Evolutionary conservation across 305 asterid species (phyloP).

Genomic region (Rubia balearica): DNA sequence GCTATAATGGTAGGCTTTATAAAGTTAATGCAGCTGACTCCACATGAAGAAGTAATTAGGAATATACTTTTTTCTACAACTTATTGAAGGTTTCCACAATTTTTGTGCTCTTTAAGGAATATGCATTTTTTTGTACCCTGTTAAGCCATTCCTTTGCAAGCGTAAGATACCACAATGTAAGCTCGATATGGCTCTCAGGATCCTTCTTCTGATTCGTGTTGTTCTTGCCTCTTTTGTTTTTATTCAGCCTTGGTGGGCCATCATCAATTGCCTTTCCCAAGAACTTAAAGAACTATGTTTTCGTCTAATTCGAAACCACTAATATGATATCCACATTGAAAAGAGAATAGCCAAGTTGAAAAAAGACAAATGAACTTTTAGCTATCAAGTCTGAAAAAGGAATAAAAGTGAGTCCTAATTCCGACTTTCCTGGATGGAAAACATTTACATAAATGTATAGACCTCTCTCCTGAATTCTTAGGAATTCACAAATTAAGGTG

Average conservation of each 20-base stretch:
- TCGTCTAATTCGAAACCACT: conserved; percentile 40
- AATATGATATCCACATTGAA: conserved; percentile 45
- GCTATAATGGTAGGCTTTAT: conserved; percentile 26
- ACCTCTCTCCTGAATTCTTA: no score
- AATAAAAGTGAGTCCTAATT: no score
- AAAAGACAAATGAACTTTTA: no score
- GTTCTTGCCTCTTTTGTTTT: conserved; percentile 40
- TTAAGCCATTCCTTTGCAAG: conserved; percentile 81
- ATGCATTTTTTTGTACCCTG: not conserved
- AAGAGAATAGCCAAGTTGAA: no score
- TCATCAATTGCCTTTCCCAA: conserved; percentile 57
- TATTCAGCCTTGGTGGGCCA: conserved; percentile 39
- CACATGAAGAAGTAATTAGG: conserved; percentile 65
- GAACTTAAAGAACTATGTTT: conserved; percentile 68
- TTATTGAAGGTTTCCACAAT: no score
- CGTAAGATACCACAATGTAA: no score
- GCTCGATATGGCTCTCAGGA: no score
- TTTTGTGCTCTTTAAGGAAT: no score
- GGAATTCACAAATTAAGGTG: no score
- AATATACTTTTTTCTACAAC: conserved; percentile 66
- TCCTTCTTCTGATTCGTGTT: conserved; percentile 28
- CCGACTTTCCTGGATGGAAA: no score
- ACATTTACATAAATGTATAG: no score
- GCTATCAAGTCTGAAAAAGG: no score
- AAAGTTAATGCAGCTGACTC: conserved; percentile 80